Evolutionary conservation across 805 yeast genomes (phyloP), one percentile per base, ranked within the genome.

Genomic region (Candida ipomoeae): DNA sequence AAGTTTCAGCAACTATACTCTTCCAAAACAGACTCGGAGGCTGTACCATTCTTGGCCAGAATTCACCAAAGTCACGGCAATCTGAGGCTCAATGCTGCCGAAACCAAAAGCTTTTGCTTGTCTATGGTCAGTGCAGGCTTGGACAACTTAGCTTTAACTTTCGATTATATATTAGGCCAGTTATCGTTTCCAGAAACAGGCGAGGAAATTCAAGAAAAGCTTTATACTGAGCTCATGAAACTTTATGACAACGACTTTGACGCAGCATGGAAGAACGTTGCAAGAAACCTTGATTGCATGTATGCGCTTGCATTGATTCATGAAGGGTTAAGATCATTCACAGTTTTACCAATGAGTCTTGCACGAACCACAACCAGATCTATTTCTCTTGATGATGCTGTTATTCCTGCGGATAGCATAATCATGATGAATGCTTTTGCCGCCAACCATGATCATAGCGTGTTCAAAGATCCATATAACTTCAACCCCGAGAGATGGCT

Each of bases 111-210:
- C 41, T 74, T 84, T 5, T 85, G 91, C 60, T 68, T 86, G 38
- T 83, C 91, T 0, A 81, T 85, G 85, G 84, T 86, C 0, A 83
- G 89, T 56, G 94, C 91, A 7, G 94, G 94, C 0, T 67, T 86
- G 21, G 92, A 86, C 61, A 86, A 87, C 54, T 79, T 84, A 0
- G 84, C 89, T 0, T 70, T 85, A 32, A 84, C 81, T 43, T 69
- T 85, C 45, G 78, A 79, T 53, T 82, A 84, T 53, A 71, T 84
- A 7, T 60, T 84, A 55, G 86, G 86, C 0, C 85, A 82, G 37
- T 66, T 86, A 39, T 74, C 84, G 6, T 71, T 73, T 15, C 73
- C 74, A 1, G 54, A 50, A 29, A 51, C 59, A 29, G 79, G 79
- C 0, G 55, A 62, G 0, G 52, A 48, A 0, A 56, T 81, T 10